Base-by-base conservation (phyloP, 2,329 filamentous ascomycete genomes). In the Paraphaeosphaeria minitans region DNA sequence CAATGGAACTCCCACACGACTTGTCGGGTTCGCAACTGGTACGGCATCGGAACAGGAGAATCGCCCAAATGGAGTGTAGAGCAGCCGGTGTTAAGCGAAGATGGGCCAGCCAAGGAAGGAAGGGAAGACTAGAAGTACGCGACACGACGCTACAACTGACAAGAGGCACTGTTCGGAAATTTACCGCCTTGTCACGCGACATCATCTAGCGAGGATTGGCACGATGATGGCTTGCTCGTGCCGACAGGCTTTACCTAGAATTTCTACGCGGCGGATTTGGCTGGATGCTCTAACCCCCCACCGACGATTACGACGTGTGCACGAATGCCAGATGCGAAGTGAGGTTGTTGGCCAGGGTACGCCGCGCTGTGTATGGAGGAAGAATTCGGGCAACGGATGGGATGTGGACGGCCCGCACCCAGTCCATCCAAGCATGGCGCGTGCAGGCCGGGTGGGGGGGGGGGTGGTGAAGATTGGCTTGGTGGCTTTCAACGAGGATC, bases 401-500 rank as follows among this genome's bases (percentile, higher is more conserved):
- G 41, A 58, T 48, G 49, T 48, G 21, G 53, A 42, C 53, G 53
- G 53, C 35, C 55, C 45, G 51, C 31, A 53, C 51, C 51, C 39
- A 43, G 51, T 53, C 41, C 27, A 53, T 53, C 37, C 39, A 31
- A 39, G 24, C 48, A 57, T 50, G 50, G 50, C 39, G 24, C 24
- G 50, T 53, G 50, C 59, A 22, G 61, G 53, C 49, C 57, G 56
- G 56, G 55, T n/a, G n/a, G n/a, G n/a, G n/a, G n/a, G n/a, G n/a
- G n/a, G n/a, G n/a, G n/a, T n/a, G n/a, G 51, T 54, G 55, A 61
- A 58, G 57, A 64, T 58, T 54, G 55, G 55, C 61, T 57, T 63
- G 62, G n/a, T n/a, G n/a, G n/a, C n/a, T n/a, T n/a, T n/a, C n/a
- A n/a, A n/a, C n/a, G n/a, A n/a, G n/a, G n/a, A n/a, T n/a, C 59